A percentile compares a stretch with the other conserved stretches of the same genome.
These are phyloP conservation scores for Wickerhamomyces hampshirensis DNA, from an alignment of 805 yeast species.

Conservation along the genomic window DNA sequence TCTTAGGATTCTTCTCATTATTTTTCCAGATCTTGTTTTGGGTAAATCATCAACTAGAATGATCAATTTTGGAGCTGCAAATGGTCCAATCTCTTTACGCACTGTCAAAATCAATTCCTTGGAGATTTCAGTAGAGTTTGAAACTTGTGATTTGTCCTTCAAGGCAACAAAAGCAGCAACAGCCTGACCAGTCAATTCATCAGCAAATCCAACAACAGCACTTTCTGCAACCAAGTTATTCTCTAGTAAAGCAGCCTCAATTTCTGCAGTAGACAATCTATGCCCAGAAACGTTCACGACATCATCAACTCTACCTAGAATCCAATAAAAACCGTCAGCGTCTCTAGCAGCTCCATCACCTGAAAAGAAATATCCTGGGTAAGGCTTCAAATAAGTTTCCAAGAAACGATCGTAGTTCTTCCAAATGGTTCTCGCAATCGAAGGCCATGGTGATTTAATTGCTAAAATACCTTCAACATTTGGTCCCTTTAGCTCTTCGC, in stretches of 20 bases:
- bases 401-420: conserved; percentile 66
- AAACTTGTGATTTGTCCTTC: conserved; percentile 37
- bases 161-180: conserved; percentile 78
- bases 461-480: conserved; percentile 82
- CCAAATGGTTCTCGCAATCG: conserved; percentile 81
- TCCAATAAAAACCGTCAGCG: conserved; percentile 81
- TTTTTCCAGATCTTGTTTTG: conserved; percentile 82
- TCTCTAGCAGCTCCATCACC: conserved; percentile 92
- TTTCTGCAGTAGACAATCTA: conserved; percentile 84
- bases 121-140: conserved; percentile 37
- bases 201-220: conserved; percentile 81
- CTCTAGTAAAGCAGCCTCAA: conserved; percentile 77
- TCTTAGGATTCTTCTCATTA: conserved; percentile 82
- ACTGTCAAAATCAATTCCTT: conserved; percentile 65
- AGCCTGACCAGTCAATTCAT: conserved; percentile 83
- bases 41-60: conserved; percentile 74
- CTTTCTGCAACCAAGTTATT: conserved; percentile 67
- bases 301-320: conserved; percentile 82
- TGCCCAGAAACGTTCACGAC: conserved; percentile 87
- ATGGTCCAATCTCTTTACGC: conserved; percentile 78
- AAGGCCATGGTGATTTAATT: conserved; percentile 73
- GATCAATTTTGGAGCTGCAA: conserved; percentile 78
- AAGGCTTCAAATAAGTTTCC: conserved; percentile 81
- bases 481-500: conserved; percentile 61
- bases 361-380: conserved; percentile 77